Base-by-base conservation (phyloP, 1,284 basidiomycete species). In the Chondrostereum purpureum region DNA sequence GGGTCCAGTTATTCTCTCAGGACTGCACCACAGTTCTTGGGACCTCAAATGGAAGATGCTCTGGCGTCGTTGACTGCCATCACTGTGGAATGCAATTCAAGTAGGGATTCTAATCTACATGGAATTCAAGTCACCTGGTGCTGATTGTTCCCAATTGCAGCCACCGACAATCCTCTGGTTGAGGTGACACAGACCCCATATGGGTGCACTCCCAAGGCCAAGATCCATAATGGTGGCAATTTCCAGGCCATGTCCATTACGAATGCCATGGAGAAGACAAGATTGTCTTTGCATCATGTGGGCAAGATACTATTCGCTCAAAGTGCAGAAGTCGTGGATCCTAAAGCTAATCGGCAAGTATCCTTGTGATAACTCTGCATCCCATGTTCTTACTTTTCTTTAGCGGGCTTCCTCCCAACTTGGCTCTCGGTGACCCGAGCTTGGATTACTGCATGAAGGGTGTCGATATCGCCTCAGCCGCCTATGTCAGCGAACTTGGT, bases 231-330 rank as follows among this genome's bases (percentile, higher is more conserved):
- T 53, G 90, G 89, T 18, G 90, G 90, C 12, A 91, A 91, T 59
- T 92, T 92, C 75, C 88, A 89, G 61, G 88, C 87, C 1, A 88
- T 91, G 79, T 73, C 88, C 1, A 77, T 92, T 40, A 88, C 89
- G 3, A 90, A 89, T 48, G 83, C 83, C 5, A 91, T 92, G 83
- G 91, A 93, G 61, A 89, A 90, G 62, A 86, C 87, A 3, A 81
- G 90, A 11, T 76, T 92, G 34, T 75, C 84, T 3, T 67, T 93
- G 20, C 79, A 88, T 52, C 88, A 90, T 55, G 75, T 92, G 45
- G 90, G 89, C 48, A 89, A 90, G 63, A 67, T 93, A 39, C 67
- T 89, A 48, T 93, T 92, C 61, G 74, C 87, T 14, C 91, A 94
- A 61, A 75, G 80, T 56, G 87, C 90, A 0, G 91, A 94, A 61